Conservation (phyloP, 2,329 filamentous ascomycete genomes). For the Ascocoryne sarcoides region DNA sequence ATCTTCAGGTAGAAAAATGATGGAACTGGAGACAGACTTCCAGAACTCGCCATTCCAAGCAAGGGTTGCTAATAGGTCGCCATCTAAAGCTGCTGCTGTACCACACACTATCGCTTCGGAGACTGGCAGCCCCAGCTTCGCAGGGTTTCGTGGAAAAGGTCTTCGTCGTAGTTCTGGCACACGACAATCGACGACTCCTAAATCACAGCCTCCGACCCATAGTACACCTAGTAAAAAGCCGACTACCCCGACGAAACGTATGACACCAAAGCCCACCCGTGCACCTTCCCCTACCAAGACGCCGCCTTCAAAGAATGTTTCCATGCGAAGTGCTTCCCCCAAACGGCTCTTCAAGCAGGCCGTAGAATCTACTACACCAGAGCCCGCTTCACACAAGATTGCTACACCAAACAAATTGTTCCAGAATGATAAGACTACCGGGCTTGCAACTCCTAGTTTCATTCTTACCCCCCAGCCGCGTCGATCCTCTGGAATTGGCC, state of each 20-base stretch:
- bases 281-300: conserved; percentile 42
- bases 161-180: conserved; percentile 40
- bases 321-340: conserved; percentile 39
- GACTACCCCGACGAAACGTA: conserved; percentile 31
- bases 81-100: conserved; percentile 29
- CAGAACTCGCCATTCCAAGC: conserved; percentile 36
- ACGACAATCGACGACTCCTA: conserved; percentile 35
- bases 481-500: conserved; percentile 57
- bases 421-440: conserved; percentile 43
- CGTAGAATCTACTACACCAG: conserved; percentile 28
- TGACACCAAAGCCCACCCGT: conserved; percentile 36
- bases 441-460: conserved; percentile 52
- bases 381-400: conserved; percentile 29
- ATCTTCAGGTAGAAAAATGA: conserved; percentile 43
- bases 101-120: conserved; percentile 34
- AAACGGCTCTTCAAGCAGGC: conserved; percentile 37
- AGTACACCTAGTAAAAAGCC: conserved; percentile 28
- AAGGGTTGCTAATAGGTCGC: conserved; percentile 28
- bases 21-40: conserved; percentile 49
- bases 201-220: conserved; percentile 14
- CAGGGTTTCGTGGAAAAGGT: conserved; percentile 42
- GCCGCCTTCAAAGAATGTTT: conserved; percentile 38
- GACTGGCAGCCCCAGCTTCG: conserved; percentile 46
- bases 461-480: conserved; percentile 53
- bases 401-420: conserved; percentile 40